phyloP scores from a whole-genome alignment of 78 protist species.

The Cavenderia fasciculata region DNA sequence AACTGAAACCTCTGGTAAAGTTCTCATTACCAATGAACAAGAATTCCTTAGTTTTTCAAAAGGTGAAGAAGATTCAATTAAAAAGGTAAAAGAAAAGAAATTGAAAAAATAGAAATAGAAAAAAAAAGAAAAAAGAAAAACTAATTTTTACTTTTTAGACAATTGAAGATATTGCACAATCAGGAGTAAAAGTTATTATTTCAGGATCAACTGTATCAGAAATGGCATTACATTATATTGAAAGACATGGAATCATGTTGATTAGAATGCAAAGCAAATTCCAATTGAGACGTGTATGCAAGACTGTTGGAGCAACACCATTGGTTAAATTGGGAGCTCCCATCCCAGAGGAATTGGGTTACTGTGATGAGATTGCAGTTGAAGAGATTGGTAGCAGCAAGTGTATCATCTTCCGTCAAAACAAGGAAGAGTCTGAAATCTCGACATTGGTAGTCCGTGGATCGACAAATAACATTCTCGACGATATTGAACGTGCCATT shows the following conservation, averaged over 20 bases:
- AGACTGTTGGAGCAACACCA: constrained; percentile 93
- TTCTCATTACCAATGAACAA: constrained; percentile 92
- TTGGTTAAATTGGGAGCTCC: constrained; percentile 96
- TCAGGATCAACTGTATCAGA: constrained; percentile 94
- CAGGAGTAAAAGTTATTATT: constrained; percentile 96
- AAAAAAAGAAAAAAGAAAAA: too few species aligned
- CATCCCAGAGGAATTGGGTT: constrained; percentile 94
- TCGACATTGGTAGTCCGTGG: constrained; percentile 98
- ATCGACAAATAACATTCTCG: constrained; percentile 94
- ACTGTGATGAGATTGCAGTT: constrained; percentile 79
- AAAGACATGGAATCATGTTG: constrained; percentile 91
- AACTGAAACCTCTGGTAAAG: constrained; percentile 98
- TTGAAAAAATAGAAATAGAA: too few species aligned
- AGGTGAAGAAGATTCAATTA: constrained; percentile 94
- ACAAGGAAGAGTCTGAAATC: constrained; percentile 73
- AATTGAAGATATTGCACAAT: constrained; percentile 89
- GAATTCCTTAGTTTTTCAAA: constrained; percentile 89
- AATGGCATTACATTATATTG: constrained; percentile 97
- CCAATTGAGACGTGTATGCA: constrained; percentile 96
- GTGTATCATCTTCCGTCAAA: constrained; percentile 87
- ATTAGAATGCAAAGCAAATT: constrained; percentile 95
- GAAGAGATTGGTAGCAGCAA: constrained; percentile 85
- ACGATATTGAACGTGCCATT: constrained; percentile 98
- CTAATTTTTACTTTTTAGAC: constrained; percentile 1
- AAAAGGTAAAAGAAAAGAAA: constrained; percentile 12